These are phyloP conservation scores for Aspergillus bombycis DNA, from an alignment of 2,329 filamentous ascomycete species.

Conservation along the genomic window DNA sequence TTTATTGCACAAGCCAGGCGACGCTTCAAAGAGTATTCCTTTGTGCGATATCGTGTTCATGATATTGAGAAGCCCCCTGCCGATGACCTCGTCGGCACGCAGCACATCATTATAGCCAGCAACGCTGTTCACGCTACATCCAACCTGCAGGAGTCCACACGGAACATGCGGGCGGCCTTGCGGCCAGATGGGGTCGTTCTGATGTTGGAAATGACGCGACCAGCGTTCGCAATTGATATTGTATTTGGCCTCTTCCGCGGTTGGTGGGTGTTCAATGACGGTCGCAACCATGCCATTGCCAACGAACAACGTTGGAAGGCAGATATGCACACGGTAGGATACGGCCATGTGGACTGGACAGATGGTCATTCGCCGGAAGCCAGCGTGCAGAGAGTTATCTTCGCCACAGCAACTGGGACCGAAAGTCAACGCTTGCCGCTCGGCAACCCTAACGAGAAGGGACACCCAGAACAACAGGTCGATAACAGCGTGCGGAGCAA, in stretches of 20 bases:
- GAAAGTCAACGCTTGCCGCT: constrained; percentile 12
- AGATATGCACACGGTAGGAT: constrained; percentile 33
- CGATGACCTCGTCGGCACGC: constrained; percentile 22
- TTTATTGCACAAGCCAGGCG: constrained; percentile 39
- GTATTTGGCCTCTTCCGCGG: constrained; percentile 41
- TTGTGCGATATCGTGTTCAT: constrained; percentile 29
- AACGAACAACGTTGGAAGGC: constrained; percentile 28
- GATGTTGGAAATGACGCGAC: constrained; percentile 37
- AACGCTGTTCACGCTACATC: constrained; percentile 43
- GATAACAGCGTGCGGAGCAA: constrained; percentile 17
- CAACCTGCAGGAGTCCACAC: constrained; percentile 28
- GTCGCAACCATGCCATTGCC: constrained; percentile 36
- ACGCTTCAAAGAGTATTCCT: constrained; percentile 31
- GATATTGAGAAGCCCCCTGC: constrained; percentile 35
- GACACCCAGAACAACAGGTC: background rate
- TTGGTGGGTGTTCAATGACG: constrained; percentile 46
- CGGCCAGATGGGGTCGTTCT: constrained; percentile 35
- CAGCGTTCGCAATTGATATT: constrained; percentile 34
- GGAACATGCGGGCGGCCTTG: constrained; percentile 30
- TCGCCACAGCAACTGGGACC: constrained; percentile 26
- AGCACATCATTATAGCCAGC: constrained; percentile 40
- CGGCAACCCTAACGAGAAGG: background rate
- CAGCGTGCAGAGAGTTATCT: constrained; percentile 27
- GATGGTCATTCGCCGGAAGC: constrained; percentile 32
- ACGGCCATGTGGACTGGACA: constrained; percentile 39